Conservation (phyloP, 2,329 filamentous ascomycete genomes). For the Teratosphaeria pseudoeucalypti region DNA sequence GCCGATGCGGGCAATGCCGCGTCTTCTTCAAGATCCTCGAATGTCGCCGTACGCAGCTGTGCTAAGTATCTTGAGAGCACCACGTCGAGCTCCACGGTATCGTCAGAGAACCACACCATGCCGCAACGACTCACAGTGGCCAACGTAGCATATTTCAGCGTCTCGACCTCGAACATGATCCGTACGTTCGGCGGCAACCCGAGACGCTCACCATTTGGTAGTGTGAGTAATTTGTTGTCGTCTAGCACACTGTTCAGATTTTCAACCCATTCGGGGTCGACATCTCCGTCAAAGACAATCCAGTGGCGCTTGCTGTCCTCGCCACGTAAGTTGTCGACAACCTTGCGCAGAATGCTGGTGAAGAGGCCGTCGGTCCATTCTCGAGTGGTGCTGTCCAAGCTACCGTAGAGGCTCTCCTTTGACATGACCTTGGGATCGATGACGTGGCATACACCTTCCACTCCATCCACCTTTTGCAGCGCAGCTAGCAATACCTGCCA, state of each 20-base stretch:
- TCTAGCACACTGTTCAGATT: conserved; percentile 99
- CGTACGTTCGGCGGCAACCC: conserved; percentile 90
- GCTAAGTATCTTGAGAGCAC: conserved; percentile 88
- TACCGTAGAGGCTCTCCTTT: conserved; percentile 94
- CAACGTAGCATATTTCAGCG: conserved; percentile 88
- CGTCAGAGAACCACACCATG: conserved; percentile 99
- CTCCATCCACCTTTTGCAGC: conserved; percentile 76
- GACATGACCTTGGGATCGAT: conserved; percentile 99
- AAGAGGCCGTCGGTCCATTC: conserved; percentile 99
- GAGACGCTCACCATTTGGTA: conserved; percentile 96
- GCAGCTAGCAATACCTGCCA: conserved; percentile 91
- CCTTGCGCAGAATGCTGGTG: conserved; percentile 94
- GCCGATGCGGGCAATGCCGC: conserved; percentile 54
- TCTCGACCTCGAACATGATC: conserved; percentile 99
- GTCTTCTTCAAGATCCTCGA: conserved; percentile 94
- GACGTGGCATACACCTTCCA: conserved; percentile 91
- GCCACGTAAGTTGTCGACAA: conserved; percentile 95
- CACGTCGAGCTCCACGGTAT: conserved; percentile 87
- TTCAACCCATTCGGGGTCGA: conserved; percentile 98
- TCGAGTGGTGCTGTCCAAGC: conserved; percentile 86
- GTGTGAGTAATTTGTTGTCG: conserved; percentile 93
- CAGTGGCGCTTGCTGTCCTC: conserved; percentile 96
- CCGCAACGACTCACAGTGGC: conserved; percentile 98
- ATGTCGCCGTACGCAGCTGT: conserved; percentile 67
- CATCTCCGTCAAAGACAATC: conserved; percentile 98